phyloP scores from a whole-genome alignment of 2,329 filamentous ascomycete genomes.

The Aspergillus carbonarius region DNA sequence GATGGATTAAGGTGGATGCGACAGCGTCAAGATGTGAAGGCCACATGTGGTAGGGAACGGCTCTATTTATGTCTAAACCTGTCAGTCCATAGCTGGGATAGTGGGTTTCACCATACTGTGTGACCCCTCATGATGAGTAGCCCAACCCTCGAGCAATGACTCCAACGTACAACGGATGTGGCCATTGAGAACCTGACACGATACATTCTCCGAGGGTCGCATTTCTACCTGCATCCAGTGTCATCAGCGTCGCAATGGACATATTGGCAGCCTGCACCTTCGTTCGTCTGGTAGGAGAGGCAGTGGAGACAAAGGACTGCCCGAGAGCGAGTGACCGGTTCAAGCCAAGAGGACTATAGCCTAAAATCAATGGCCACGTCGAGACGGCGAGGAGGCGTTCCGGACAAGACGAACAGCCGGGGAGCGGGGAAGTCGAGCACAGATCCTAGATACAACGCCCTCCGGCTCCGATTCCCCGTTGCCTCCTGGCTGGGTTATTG shows the following conservation, averaged over 20 bases:
- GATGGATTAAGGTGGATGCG: neutral
- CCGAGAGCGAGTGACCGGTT: neutral
- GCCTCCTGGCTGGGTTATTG: neutral
- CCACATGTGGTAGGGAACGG: neutral
- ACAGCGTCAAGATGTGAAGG: neutral
- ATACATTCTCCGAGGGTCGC: neutral
- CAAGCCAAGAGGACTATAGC: constrained; percentile 8
- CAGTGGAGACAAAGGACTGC: neutral
- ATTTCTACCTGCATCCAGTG: constrained; percentile 1
- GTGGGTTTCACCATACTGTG: neutral
- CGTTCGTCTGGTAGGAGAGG: neutral
- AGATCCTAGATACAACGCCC: neutral
- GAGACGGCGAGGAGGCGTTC: neutral
- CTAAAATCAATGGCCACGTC: constrained; percentile 7
- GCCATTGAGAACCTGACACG: neutral
- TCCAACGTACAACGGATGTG: neutral
- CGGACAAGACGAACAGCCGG: neutral
- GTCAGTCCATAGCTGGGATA: neutral
- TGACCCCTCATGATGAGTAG: neutral
- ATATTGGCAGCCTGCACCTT: neutral
- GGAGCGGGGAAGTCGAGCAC: neutral
- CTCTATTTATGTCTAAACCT: neutral
- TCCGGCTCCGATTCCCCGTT: neutral
- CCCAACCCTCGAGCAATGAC: neutral
- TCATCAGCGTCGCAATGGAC: neutral